Base-by-base conservation (phyloP, 768 basidiomycete genomes). In the Leccinum ochraceum region DNA sequence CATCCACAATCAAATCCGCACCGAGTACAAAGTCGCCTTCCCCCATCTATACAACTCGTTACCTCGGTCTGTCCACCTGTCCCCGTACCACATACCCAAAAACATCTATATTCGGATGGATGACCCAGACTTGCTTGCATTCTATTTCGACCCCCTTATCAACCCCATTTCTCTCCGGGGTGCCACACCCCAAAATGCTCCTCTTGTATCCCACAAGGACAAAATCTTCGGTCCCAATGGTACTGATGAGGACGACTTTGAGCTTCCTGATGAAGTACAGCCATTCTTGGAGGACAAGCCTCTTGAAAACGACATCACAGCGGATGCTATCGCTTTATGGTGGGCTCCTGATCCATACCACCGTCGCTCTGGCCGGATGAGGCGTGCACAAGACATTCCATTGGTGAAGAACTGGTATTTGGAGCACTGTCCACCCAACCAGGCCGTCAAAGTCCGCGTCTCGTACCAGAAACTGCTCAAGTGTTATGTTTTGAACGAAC, bases 71-170 rank as follows among this genome's bases (percentile, higher is more conserved):
- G 95, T 99, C 58, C 90, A 85, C 57, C 89, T 99, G 57, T 90
- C 92, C 20, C 85, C 89, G 11, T 98, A 98, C 74, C 97, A 99
- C 71, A 81, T 81, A 28, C 92, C 95, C 26, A 98, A 98, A 81
- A 98, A 93, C 73, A 95, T 99, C 56, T 99, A 98, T 77, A 98
- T 99, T 75, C 93, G 95, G 60, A 98, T 95, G 36, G 97, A 99
- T 62, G 95, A 99, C 70, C 97, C 97, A n/a, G 96, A 99, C 78
- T 83, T 99, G 20, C 96, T 96, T 13, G 95, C 97, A 0, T 99
- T 98, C 79, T 98, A 98, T 78, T 99, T 97, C 71, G 97, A 98
- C 74, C 95, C 96, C 3, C 86, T 98, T 67, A 97, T 99, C 76
- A 98, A 99, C 73, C 96, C 96, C 7, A 92, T 98, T 64, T 96